These are phyloP conservation scores for Arthroderma sp. DNA, from an alignment of 2,329 filamentous ascomycete species.

Conservation along the genomic window DNA sequence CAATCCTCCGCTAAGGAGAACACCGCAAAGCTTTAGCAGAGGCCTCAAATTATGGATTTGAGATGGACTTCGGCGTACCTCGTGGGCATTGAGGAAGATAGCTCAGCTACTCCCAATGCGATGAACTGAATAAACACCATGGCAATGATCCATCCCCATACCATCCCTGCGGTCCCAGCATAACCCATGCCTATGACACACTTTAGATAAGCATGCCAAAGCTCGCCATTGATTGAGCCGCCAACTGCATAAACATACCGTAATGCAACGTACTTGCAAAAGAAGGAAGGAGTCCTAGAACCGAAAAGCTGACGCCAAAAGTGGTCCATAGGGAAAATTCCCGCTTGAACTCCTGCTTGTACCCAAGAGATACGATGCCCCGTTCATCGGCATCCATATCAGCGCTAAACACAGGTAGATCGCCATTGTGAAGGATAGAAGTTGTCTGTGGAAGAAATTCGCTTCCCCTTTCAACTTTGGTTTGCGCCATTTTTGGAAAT, in stretches of 20 bases:
- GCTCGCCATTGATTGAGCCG: constrained; percentile 25
- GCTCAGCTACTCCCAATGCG: constrained; percentile 55
- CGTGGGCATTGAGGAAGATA: constrained; percentile 62
- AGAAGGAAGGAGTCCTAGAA: constrained; percentile 56
- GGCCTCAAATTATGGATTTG: neutral
- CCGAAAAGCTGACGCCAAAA: constrained; percentile 61
- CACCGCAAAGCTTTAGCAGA: neutral
- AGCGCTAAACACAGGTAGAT: constrained; percentile 24
- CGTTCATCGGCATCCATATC: constrained; percentile 28
- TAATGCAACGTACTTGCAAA: constrained; percentile 61
- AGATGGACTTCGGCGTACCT: constrained; percentile 24
- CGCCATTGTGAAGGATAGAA: constrained; percentile 24
- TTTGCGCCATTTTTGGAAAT: too few species aligned
- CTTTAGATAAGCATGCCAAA: constrained; percentile 22
- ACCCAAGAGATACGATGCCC: constrained; percentile 33
- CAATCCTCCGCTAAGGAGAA: constrained; percentile 43
- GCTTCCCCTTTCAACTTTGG: too few species aligned
- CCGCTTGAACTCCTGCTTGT: constrained; percentile 52
- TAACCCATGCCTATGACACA: constrained; percentile 35
- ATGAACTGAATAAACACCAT: constrained; percentile 61
- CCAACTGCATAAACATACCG: constrained; percentile 35
- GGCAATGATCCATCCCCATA: constrained; percentile 63
- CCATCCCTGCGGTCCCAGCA: constrained; percentile 50
- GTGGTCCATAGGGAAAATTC: constrained; percentile 64
- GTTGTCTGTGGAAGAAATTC: constrained; percentile 16